phyloP scores from a whole-genome alignment of 2,329 filamentous ascomycete genomes.

The Elsinoe batatas region DNA sequence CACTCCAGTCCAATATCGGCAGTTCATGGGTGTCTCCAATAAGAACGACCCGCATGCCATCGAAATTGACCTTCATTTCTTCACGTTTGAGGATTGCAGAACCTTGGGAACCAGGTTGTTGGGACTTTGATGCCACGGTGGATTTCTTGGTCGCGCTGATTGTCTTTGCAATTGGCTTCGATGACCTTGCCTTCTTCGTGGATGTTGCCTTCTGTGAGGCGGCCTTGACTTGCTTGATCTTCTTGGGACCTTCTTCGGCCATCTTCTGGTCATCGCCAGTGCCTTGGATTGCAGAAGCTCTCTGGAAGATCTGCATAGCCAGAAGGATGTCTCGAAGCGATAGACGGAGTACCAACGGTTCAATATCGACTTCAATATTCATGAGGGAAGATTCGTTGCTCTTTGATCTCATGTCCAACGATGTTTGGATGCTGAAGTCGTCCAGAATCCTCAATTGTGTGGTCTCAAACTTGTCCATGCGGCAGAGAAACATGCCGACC shows the following conservation, averaged over 20 bases:
- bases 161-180: constrained; percentile 32
- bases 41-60: constrained; percentile 82
- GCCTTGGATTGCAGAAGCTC: constrained; percentile 78
- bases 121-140: constrained; percentile 21
- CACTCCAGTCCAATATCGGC: constrained; percentile 84
- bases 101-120: constrained; percentile 21
- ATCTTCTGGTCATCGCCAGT: constrained; percentile 37
- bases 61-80: constrained; percentile 74
- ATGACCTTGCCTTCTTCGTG: constrained; percentile 32
- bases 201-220: constrained; percentile 33
- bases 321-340: constrained; percentile 92
- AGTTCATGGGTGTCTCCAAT: constrained; percentile 95
- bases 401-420: constrained; percentile 64
- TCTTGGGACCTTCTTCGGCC: constrained; percentile 45
- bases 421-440: constrained; percentile 86
- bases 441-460: constrained; percentile 86
- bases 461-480: constrained; percentile 95
- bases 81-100: constrained; percentile 57
- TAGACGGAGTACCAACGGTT: constrained; percentile 80
- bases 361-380: constrained; percentile 76
- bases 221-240: constrained; percentile 43
- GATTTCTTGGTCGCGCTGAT: constrained; percentile 42
- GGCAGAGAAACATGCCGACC: constrained; percentile 94
- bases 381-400: constrained; percentile 52
- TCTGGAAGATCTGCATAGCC: constrained; percentile 82